phyloP scores from a whole-genome alignment of 352 stramenopile genomes.

The Phytophthora litchii region DNA sequence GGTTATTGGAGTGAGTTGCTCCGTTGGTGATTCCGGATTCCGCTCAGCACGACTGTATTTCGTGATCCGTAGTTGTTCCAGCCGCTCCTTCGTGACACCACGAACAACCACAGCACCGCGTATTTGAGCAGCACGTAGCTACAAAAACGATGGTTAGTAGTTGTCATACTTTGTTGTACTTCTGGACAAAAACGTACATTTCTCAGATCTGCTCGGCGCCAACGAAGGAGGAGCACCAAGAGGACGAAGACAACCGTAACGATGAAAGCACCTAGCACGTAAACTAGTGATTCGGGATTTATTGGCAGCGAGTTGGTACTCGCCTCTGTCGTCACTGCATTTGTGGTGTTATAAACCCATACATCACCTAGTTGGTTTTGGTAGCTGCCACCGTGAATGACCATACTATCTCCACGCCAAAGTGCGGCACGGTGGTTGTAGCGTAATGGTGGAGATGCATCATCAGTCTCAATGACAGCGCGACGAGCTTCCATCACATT shows the following conservation, averaged over 20 bases:
- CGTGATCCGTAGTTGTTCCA: constrained; percentile 63
- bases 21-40: constrained; percentile 24
- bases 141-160: constrained; percentile 3
- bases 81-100: constrained; percentile 63
- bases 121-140: constrained; percentile 60
- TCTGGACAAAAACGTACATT: constrained; percentile 44
- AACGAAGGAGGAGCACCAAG: constrained; percentile 64
- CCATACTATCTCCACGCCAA: constrained; percentile 58
- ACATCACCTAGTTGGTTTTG: constrained; percentile 70
- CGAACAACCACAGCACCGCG: constrained; percentile 47
- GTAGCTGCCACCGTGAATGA: constrained; percentile 78
- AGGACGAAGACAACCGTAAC: constrained; percentile 64
- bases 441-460: constrained; percentile 46
- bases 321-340: constrained; percentile 27
- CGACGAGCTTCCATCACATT: constrained; percentile 18
- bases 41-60: constrained; percentile 61
- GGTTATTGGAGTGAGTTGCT: constrained; percentile 1
- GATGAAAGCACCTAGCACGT: constrained; percentile 73
- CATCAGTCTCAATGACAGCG: constrained; percentile 17
- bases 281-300: constrained; percentile 73
- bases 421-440: constrained; percentile 69
- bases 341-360: constrained; percentile 73
- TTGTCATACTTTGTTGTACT: background rate
- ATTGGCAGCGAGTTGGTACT: constrained; percentile 40
- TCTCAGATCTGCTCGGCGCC: constrained; percentile 61